Percentiles rank a stretch among this genome's conserved stretches.
phyloP scores from a whole-genome alignment of 2,329 filamentous ascomycete species.

The Ophiognomonia clavigignenti-juglandacearum region DNA sequence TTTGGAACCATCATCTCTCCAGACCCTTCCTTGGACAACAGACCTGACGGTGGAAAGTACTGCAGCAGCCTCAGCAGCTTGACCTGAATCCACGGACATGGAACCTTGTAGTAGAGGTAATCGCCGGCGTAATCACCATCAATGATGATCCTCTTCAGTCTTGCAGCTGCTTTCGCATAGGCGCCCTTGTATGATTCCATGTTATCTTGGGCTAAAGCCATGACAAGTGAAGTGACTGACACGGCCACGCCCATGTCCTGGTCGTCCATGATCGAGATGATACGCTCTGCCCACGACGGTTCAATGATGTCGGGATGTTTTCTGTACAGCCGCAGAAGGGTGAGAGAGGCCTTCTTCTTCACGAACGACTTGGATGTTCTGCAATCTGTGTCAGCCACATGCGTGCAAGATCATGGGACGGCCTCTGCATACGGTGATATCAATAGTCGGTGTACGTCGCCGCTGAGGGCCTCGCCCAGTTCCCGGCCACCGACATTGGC shows the following conservation, averaged over 20 bases:
- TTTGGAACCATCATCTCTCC: too few relatives aligned
- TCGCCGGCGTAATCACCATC: slow-evolving; percentile 86
- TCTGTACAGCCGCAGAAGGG: slow-evolving; percentile 85
- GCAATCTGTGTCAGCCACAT: slow-evolving; percentile 7
- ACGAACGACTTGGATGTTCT: slow-evolving; percentile 87
- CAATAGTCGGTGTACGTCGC: slow-evolving; percentile 85
- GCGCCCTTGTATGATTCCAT: slow-evolving; percentile 91
- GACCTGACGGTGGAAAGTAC: slow-evolving; percentile 87
- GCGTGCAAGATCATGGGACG: too few relatives aligned
- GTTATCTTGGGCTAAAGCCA: slow-evolving; percentile 90
- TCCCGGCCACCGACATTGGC: slow-evolving; percentile 95
- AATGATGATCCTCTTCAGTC: slow-evolving; percentile 83
- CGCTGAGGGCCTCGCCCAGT: slow-evolving; percentile 91
- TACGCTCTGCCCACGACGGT: slow-evolving; percentile 94
- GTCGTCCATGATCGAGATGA: slow-evolving; percentile 99
- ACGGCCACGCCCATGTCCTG: slow-evolving; percentile 88
- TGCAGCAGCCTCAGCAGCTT: slow-evolving; percentile 89
- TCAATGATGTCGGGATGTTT: slow-evolving; percentile 93
- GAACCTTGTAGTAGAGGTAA: slow-evolving; percentile 99
- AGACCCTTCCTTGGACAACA: neutral
- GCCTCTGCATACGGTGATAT: slow-evolving; percentile 76
- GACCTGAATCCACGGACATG: slow-evolving; percentile 96
- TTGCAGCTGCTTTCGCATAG: slow-evolving; percentile 87
- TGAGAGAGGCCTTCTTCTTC: slow-evolving; percentile 97
- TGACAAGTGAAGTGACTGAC: slow-evolving; percentile 92